Conservation (phyloP, 2,329 filamentous ascomycete species). For the Apiospora pterosperma region DNA sequence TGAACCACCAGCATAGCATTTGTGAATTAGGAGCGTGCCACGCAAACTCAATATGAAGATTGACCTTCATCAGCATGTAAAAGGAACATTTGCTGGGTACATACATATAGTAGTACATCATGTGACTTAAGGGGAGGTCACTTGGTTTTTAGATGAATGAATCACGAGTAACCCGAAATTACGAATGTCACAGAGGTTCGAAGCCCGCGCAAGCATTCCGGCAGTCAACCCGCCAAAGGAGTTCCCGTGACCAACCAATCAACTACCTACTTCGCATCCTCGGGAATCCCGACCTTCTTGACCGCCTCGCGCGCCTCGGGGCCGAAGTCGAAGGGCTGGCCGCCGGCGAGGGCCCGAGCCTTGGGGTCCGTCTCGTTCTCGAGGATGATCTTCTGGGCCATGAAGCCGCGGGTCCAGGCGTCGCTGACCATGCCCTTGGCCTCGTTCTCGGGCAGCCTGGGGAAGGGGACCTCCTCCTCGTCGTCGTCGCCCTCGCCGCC, state of each 20-base stretch:
- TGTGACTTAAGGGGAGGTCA: neutral
- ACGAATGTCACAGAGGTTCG: neutral
- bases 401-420: conserved; percentile 16
- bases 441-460: conserved; percentile 10
- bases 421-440: conserved; percentile 15
- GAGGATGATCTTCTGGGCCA: conserved; percentile 23
- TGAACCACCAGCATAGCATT: neutral
- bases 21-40: neutral
- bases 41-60: neutral
- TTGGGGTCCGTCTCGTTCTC: conserved; percentile 24
- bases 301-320: conserved; percentile 15
- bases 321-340: conserved; percentile 23
- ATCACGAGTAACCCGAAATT: neutral
- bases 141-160: neutral
- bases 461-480: conserved; percentile 20
- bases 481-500: conserved; percentile 15
- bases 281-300: neutral
- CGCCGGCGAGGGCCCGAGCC: conserved; percentile 20
- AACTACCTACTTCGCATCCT: neutral
- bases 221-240: neutral
- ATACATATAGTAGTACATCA: neutral
- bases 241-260: neutral
- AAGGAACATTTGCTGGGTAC: neutral
- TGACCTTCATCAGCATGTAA: neutral
- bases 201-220: neutral